These are phyloP conservation scores for Acrasis kona DNA, from an alignment of 78 protist species.

Conservation along the genomic window DNA sequence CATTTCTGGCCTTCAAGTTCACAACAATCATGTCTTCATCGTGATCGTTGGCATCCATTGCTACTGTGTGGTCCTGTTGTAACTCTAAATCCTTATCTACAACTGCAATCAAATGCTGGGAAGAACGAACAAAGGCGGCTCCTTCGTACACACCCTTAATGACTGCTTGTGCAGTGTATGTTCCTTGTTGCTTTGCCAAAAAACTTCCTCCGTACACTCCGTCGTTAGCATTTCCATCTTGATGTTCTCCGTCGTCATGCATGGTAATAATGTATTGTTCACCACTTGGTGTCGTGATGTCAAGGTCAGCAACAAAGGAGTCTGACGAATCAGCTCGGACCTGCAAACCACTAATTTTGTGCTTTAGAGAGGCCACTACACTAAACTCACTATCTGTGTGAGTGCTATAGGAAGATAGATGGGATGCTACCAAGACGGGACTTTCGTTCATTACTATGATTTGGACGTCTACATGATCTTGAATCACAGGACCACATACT, in stretches of 20 bases:
- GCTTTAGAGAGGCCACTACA: neutral
- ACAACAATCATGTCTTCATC: no score
- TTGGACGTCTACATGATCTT: neutral
- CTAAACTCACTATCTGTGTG: neutral
- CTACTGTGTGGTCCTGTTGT: neutral
- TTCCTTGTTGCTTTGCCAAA: neutral
- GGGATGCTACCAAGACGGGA: neutral
- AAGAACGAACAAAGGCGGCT: neutral
- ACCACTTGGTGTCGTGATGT: neutral
- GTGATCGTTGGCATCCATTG: neutral
- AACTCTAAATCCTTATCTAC: neutral
- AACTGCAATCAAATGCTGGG: neutral
- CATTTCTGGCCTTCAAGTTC: neutral
- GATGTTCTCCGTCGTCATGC: neutral
- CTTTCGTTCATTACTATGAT: neutral
- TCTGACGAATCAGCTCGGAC: neutral
- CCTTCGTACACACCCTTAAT: neutral
- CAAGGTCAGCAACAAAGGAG: neutral
- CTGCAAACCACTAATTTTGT: neutral
- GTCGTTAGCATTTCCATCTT: neutral
- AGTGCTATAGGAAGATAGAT: neutral
- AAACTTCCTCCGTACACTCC: neutral
- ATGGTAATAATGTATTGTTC: neutral
- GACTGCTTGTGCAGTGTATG: neutral
- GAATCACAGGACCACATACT: neutral